Evolutionary conservation across 2,329 filamentous ascomycete genomes (phyloP).

Genomic region (Scedosporium dehoogii): DNA sequence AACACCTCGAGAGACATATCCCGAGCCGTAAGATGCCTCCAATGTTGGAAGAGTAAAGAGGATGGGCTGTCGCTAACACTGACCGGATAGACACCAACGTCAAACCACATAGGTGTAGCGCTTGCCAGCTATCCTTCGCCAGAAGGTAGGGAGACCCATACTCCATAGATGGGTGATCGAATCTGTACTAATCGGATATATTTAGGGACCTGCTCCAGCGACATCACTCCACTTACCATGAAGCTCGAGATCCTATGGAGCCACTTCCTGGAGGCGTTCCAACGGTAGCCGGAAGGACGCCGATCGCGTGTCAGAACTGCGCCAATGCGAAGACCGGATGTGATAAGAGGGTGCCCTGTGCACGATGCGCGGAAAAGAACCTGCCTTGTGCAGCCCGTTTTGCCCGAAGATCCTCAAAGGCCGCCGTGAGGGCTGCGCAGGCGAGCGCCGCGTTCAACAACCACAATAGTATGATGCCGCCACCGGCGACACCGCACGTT

Average conservation of each 20-base stretch:
- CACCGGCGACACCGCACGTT: conserved; percentile 14
- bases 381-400: conserved; percentile 32
- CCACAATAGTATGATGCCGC: conserved; percentile 14
- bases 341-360: conserved; percentile 27
- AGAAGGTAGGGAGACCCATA: conserved; percentile 27
- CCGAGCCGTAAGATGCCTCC: conserved; percentile 33
- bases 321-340: conserved; percentile 28
- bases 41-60: too few relatives aligned
- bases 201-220: conserved; percentile 39
- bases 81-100: conserved; percentile 38
- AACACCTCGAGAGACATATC: conserved; percentile 46
- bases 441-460: conserved; percentile 22
- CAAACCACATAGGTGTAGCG: conserved; percentile 39
- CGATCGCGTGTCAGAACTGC: conserved; percentile 29
- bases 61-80: not conserved
- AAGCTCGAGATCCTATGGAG: conserved; percentile 35
- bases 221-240: conserved; percentile 41
- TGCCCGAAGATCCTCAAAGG: conserved; percentile 40
- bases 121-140: conserved; percentile 39
- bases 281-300: conserved; percentile 27
- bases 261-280: conserved; percentile 31
- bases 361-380: conserved; percentile 25
- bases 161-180: too few relatives aligned
- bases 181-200: not conserved
- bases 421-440: conserved; percentile 31